Percentiles rank a stretch among this genome's conserved stretches.
phyloP scores from a whole-genome alignment of 2,329 filamentous ascomycete genomes.

The Beauveria sp. region DNA sequence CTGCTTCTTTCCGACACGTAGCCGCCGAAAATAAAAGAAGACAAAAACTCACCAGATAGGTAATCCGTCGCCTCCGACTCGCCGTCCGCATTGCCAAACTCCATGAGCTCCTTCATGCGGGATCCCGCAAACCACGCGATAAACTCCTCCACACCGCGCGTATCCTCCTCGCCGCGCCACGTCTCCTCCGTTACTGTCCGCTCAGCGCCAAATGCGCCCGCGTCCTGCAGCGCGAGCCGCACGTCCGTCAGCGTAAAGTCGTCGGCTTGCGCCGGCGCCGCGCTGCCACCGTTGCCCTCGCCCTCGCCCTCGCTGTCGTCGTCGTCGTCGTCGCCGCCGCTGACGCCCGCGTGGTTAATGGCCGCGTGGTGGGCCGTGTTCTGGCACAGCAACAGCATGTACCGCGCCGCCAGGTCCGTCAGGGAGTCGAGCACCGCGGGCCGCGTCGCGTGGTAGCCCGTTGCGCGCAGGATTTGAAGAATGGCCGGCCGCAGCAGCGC shows the following conservation, averaged over 20 bases:
- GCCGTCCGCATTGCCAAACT: slow-evolving; percentile 68
- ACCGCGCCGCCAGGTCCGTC: slow-evolving; percentile 79
- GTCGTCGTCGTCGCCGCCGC: too few relatives aligned
- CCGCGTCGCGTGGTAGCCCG: slow-evolving; percentile 78
- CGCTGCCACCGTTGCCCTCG: too few relatives aligned
- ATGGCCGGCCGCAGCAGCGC: slow-evolving; percentile 79
- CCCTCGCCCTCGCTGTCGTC: too few relatives aligned
- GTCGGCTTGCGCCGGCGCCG: slow-evolving; percentile 36
- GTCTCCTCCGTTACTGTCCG: slow-evolving; percentile 59
- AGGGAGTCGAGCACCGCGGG: slow-evolving; percentile 78
- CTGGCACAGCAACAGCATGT: slow-evolving; percentile 67
- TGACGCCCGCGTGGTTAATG: slow-evolving; percentile 43
- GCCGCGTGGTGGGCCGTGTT: slow-evolving; percentile 64
- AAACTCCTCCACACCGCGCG: slow-evolving; percentile 69
- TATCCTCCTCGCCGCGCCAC: slow-evolving; percentile 65
- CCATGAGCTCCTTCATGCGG: slow-evolving; percentile 69
- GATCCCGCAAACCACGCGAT: slow-evolving; percentile 70
- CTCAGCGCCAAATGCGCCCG: slow-evolving; percentile 65
- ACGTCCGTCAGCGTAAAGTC: slow-evolving; percentile 60
- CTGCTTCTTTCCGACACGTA: background rate
- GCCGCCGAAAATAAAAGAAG: background rate
- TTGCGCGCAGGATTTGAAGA: slow-evolving; percentile 84
- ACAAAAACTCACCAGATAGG: slow-evolving; percentile 46
- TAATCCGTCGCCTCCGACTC: slow-evolving; percentile 61
- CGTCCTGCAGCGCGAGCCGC: slow-evolving; percentile 76